A percentile compares a stretch with the other conserved stretches of the same genome.
Conservation (phyloP, 2,329 filamentous ascomycete genomes). For the Chaetomium sp. region DNA sequence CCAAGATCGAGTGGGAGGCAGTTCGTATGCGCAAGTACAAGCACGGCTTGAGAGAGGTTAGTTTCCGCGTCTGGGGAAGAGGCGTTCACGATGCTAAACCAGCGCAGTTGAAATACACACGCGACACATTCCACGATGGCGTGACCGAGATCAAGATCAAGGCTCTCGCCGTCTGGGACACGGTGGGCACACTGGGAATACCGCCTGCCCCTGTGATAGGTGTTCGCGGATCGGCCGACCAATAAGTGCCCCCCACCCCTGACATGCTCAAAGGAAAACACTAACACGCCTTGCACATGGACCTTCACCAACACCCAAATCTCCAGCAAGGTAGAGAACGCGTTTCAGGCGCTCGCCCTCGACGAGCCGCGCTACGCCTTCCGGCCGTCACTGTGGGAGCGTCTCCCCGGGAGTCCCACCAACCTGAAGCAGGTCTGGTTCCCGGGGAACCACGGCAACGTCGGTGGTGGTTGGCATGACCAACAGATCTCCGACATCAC, state of each 20-base stretch:
- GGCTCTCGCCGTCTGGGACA: slow-evolving; percentile 55
- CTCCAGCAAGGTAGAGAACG: slow-evolving; percentile 47
- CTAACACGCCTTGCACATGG: slow-evolving; percentile 37
- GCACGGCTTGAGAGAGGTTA: slow-evolving; percentile 41
- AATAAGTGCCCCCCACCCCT: slow-evolving; percentile 35
- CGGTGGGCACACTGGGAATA: slow-evolving; percentile 50
- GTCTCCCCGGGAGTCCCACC: slow-evolving; percentile 37
- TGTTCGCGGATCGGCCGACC: slow-evolving; percentile 42
- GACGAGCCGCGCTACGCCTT: slow-evolving; percentile 51
- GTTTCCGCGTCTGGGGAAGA: neutral
- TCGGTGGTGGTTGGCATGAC: slow-evolving; percentile 60
- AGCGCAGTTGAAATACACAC: slow-evolving; percentile 40
- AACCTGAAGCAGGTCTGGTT: slow-evolving; percentile 54
- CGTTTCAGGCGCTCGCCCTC: slow-evolving; percentile 54
- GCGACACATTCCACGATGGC: slow-evolving; percentile 41
- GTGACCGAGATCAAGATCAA: slow-evolving; percentile 45
- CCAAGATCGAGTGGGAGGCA: slow-evolving; percentile 41
- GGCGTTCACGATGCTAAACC: slow-evolving; percentile 1
- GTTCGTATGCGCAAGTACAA: slow-evolving; percentile 42
- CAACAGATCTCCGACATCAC: slow-evolving; percentile 41
- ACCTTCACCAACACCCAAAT: slow-evolving; percentile 50
- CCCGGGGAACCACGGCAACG: slow-evolving; percentile 63
- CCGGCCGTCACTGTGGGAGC: slow-evolving; percentile 48
- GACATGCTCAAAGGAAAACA: slow-evolving; percentile 14
- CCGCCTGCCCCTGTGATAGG: slow-evolving; percentile 46